phyloP scores from a whole-genome alignment of 257 asterid genomes.

The Ilex asprella region DNA sequence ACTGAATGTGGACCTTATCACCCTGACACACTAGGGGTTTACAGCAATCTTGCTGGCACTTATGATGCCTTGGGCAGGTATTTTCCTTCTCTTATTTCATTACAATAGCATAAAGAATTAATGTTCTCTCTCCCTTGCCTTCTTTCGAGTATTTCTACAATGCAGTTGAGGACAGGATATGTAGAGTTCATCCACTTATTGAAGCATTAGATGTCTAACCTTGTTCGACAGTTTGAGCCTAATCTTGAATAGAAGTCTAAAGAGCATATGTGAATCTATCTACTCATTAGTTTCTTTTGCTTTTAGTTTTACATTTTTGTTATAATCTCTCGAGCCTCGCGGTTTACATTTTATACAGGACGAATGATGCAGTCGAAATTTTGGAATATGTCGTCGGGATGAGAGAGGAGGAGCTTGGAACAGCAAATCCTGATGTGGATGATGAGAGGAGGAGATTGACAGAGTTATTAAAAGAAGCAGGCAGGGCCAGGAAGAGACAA shows the following conservation, averaged over 20 bases:
- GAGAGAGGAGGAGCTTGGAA: conserved; percentile 92
- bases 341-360: conserved; percentile 30
- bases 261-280: too few species aligned
- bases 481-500: conserved; percentile 54
- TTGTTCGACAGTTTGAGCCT: too few species aligned
- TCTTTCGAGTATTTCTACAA: too few species aligned
- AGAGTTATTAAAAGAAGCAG: conserved; percentile 61
- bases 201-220: too few species aligned
- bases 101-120: too few species aligned
- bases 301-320: not conserved
- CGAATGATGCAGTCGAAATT: conserved; percentile 71
- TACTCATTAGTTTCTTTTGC: not conserved
- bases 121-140: too few species aligned
- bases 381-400: conserved; percentile 70
- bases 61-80: conserved; percentile 96
- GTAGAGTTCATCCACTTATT: too few species aligned
- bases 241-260: too few species aligned
- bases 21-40: conserved; percentile 55
- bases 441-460: conserved; percentile 71
- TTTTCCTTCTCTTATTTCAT: not conserved
- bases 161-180: too few species aligned
- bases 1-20: conserved; percentile 48
- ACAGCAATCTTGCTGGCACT: conserved; percentile 66
- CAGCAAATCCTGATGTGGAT: conserved; percentile 75
- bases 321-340: not conserved